phyloP scores from a whole-genome alignment of 139 green algal species.

The Zygnema circumcarinatum region DNA sequence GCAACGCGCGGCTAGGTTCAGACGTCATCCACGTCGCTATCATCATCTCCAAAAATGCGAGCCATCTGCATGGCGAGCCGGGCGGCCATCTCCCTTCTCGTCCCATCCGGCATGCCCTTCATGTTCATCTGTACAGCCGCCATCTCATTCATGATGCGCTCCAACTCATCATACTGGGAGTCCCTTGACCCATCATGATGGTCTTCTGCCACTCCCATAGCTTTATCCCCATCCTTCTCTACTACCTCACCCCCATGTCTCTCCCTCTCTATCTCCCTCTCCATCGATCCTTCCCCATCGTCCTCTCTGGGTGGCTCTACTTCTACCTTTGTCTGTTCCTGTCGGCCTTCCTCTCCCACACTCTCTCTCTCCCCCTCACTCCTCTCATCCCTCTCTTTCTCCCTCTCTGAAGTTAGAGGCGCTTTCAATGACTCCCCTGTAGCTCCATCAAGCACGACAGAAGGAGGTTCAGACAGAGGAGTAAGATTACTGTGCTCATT shows the following conservation, averaged over 20 bases:
- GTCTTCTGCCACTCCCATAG: background rate
- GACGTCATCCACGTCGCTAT: slow-evolving; percentile 20
- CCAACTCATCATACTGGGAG: slow-evolving; percentile 8
- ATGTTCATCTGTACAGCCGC: background rate
- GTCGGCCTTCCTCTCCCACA: no score
- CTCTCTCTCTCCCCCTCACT: no score
- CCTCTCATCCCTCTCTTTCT: no score
- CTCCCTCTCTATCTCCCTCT: background rate
- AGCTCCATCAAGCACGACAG: no score
- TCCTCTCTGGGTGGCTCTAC: background rate
- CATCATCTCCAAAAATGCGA: slow-evolving; percentile 27
- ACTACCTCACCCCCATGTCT: background rate
- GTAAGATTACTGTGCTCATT: no score
- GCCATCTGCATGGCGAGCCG: slow-evolving; percentile 5
- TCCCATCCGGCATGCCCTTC: slow-evolving; percentile 28
- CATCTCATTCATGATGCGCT: slow-evolving; percentile 23
- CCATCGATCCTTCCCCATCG: background rate
- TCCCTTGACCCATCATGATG: background rate
- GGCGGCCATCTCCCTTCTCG: slow-evolving; percentile 22
- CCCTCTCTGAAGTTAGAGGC: no score
- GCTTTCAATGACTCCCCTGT: no score
- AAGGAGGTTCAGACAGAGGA: no score
- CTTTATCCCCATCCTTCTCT: background rate
- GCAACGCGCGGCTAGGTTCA: background rate
- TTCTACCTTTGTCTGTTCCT: no score